Percentiles rank a stretch among this genome's conserved stretches.
phyloP scores from a whole-genome alignment of 805 yeast species.

The Teunomyces funiuensis region DNA sequence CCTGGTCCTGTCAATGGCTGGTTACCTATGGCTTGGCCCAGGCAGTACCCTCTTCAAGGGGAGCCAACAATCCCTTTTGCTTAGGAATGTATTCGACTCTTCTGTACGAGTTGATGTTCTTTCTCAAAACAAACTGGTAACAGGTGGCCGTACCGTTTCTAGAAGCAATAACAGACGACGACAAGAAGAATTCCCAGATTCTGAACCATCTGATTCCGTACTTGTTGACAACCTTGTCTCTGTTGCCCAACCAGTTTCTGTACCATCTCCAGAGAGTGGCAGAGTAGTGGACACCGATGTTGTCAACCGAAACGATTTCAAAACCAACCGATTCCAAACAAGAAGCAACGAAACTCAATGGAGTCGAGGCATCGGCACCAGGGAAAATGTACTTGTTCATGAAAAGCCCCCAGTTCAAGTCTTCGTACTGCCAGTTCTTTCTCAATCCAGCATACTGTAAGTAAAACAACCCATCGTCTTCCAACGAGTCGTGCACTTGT shows the following conservation, averaged over 20 bases:
- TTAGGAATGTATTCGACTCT: constrained; percentile 77
- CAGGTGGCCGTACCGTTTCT: constrained; percentile 95
- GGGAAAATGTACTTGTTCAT: constrained; percentile 97
- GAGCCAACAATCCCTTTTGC: constrained; percentile 71
- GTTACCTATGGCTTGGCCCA: constrained; percentile 53
- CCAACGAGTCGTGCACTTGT: constrained; percentile 84
- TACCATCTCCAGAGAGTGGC: constrained; percentile 94
- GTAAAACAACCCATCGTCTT: constrained; percentile 86
- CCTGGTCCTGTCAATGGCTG: too few species aligned
- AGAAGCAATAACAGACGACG: constrained; percentile 76
- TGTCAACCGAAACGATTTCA: constrained; percentile 80
- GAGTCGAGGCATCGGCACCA: constrained; percentile 96
- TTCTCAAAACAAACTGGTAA: constrained; percentile 86
- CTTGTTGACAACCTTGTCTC: constrained; percentile 70
- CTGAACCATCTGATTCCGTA: constrained; percentile 90
- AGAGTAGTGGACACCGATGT: constrained; percentile 90
- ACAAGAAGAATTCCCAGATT: constrained; percentile 90
- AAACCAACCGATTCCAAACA: constrained; percentile 81
- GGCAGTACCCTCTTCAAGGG: constrained; percentile 51
- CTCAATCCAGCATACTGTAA: constrained; percentile 89
- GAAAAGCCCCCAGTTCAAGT: constrained; percentile 89
- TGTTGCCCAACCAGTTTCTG: constrained; percentile 87
- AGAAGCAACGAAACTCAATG: constrained; percentile 77
- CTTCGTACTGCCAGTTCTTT: constrained; percentile 94
- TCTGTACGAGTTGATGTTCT: constrained; percentile 82